Percentiles rank a stretch among this genome's conserved stretches.
Conservation (phyloP, 495 filamentous ascomycete species). For the Hyaloscypha hepaticicola region DNA sequence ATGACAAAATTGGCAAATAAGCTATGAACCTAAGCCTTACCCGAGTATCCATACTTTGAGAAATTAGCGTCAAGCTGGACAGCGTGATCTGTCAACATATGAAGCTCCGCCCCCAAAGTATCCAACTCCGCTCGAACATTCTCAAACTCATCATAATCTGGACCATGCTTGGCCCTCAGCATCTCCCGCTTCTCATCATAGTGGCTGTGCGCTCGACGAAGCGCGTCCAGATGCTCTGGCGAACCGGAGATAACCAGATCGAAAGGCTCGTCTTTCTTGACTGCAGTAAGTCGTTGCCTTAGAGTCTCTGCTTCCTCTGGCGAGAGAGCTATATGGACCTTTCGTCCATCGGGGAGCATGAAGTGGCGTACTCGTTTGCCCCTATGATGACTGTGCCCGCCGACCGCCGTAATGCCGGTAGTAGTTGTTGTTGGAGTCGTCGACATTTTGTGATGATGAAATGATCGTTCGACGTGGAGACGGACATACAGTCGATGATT, state of each 20-base stretch:
- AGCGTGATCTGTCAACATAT: slow-evolving; percentile 49
- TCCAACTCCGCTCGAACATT: slow-evolving; percentile 48
- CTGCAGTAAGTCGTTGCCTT: slow-evolving; percentile 37
- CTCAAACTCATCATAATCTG: slow-evolving; percentile 52
- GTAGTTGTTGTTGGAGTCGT: slow-evolving; percentile 13
- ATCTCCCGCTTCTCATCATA: slow-evolving; percentile 44
- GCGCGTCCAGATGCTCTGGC: slow-evolving; percentile 51
- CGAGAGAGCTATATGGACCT: slow-evolving; percentile 51
- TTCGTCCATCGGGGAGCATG: slow-evolving; percentile 50
- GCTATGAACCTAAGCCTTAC: no score
- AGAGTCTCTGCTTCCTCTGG: slow-evolving; percentile 51
- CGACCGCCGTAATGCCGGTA: not conserved
- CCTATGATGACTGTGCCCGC: slow-evolving; percentile 21
- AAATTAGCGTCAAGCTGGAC: slow-evolving; percentile 56
- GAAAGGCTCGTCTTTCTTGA: slow-evolving; percentile 43
- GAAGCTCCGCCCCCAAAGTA: slow-evolving; percentile 47
- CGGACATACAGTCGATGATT: not conserved
- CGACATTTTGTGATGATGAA: not conserved
- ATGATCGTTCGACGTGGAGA: not conserved
- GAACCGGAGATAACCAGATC: slow-evolving; percentile 54
- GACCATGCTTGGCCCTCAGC: slow-evolving; percentile 44
- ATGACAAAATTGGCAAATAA: no score
- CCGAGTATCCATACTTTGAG: slow-evolving; percentile 56
- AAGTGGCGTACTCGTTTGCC: slow-evolving; percentile 47
- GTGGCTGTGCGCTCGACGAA: slow-evolving; percentile 46